Evolutionary conservation across 768 basidiomycete genomes (phyloP), one percentile per base, ranked within the genome.

Genomic region (Lentinula aciculospora): DNA sequence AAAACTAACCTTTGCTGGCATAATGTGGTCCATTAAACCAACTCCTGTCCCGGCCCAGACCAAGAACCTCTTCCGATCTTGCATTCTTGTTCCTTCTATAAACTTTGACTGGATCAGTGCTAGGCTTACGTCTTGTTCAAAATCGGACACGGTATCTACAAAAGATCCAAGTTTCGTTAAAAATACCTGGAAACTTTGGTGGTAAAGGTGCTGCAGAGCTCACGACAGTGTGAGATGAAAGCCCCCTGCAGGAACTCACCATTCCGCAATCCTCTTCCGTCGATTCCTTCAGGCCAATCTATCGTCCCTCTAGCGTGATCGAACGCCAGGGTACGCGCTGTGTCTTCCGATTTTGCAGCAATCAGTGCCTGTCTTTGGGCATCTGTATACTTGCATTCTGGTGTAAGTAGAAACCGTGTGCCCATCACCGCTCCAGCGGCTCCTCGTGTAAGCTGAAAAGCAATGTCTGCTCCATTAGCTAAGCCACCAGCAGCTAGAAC

Each of bases 401-500:
- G 76, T 1, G 88, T 81, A 59, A 86, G 73, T 48, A 89, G 70
- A 65, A 92, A 89, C 6, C 89, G 85, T 0, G 92, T 93, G 53
- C 92, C 92, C 21, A 86, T 65, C 29, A 85, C 85, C 9, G 72
- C 84, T 3, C 86, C 92, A 23, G 83, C 73, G 2, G 83, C 87
- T 13, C 90, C 90, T 32, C 88, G 76, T 4, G 79, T 69, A 56
- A 94, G 79, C 44, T 85, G 66, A 3, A 84, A 74, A 32, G 88
- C 86, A 47, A 90, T 66, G 56, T 92, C 86, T 0, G 74, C 66
- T 17, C 90, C 88, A 27, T 75, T 81, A 3, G 78, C 75, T 55
- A 94, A 62, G 0, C 91, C 92, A 29, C 92, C 92, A 2, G 92
- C 90, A 15, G 83, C 90, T 29, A 93, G 69, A 54, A 93, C 63